A percentile compares a stretch with the other conserved stretches of the same genome.
Conservation (phyloP, 2,329 filamentous ascomycete species). For the Trichoderma brevicompactum region DNA sequence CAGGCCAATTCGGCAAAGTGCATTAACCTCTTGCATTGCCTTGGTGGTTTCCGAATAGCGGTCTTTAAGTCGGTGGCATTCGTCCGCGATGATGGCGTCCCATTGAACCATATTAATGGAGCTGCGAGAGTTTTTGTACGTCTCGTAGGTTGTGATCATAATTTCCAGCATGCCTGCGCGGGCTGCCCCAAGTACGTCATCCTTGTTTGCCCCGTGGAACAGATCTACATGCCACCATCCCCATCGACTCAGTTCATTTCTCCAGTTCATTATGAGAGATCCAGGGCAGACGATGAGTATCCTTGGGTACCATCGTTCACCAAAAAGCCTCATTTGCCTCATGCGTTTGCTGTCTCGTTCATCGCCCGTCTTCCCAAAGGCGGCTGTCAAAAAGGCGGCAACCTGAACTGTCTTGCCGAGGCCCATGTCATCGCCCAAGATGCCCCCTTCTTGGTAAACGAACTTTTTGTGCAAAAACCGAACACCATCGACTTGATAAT, state of each 20-base stretch:
- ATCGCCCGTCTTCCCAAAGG: constrained; percentile 93
- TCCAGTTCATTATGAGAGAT: constrained; percentile 89
- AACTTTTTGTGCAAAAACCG: constrained; percentile 87
- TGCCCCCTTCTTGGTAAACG: constrained; percentile 86
- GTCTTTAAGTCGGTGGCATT: constrained; percentile 90
- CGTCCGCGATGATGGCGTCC: constrained; percentile 94
- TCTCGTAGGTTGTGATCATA: constrained; percentile 92
- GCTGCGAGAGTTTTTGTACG: constrained; percentile 78
- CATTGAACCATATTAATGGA: constrained; percentile 82
- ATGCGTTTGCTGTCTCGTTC: constrained; percentile 84
- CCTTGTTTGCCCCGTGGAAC: constrained; percentile 73
- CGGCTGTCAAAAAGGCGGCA: constrained; percentile 85
- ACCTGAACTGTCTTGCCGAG: constrained; percentile 97
- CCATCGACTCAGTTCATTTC: constrained; percentile 83
- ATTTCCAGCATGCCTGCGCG: constrained; percentile 80
- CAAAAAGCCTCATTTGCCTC: constrained; percentile 75
- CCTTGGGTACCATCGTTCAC: constrained; percentile 71
- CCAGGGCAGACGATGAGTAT: constrained; percentile 88
- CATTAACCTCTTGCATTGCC: constrained; percentile 88
- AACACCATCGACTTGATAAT: constrained; percentile 87
- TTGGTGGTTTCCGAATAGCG: constrained; percentile 75
- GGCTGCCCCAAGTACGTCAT: constrained; percentile 73
- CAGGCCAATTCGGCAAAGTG: constrained; percentile 87
- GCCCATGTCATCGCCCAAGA: constrained; percentile 97
- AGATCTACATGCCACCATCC: constrained; percentile 92